phyloP scores from a whole-genome alignment of 345 rosid species.

The Gossypium bickii region DNA sequence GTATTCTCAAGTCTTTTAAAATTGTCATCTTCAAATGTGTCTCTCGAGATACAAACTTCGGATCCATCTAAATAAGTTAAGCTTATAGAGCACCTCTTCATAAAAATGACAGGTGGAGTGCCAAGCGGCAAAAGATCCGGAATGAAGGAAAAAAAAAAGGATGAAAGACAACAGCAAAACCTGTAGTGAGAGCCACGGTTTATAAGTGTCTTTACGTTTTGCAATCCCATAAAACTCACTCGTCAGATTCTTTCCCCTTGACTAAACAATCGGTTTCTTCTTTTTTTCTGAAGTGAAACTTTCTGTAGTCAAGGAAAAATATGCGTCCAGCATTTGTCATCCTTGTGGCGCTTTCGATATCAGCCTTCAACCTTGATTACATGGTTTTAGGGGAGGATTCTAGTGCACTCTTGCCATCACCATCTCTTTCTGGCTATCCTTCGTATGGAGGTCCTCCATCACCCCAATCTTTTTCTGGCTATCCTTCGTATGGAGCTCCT shows the following conservation, averaged over 20 bases:
- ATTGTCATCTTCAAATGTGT: too few species aligned
- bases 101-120: slow-evolving; percentile 41
- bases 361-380: slow-evolving; percentile 13
- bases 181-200: background rate
- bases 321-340: slow-evolving; percentile 22
- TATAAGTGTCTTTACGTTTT: slow-evolving; percentile 6
- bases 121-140: slow-evolving; percentile 38
- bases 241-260: background rate
- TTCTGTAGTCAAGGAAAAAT: background rate
- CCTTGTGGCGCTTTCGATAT: slow-evolving; percentile 17
- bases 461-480: slow-evolving; percentile 5
- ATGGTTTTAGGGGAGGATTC: slow-evolving; percentile 22
- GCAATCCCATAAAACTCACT: slow-evolving; percentile 10
- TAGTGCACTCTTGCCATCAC: slow-evolving; percentile 17
- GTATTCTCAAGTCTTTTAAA: too few species aligned
- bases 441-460: slow-evolving; percentile 20
- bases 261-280: background rate
- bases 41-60: background rate
- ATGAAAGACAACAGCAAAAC: slow-evolving; percentile 7
- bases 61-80: slow-evolving; percentile 19
- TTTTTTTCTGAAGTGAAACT: background rate
- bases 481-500: slow-evolving; percentile 16
- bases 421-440: slow-evolving; percentile 7
- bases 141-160: slow-evolving; percentile 11
- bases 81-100: slow-evolving; percentile 13